These are phyloP conservation scores for Cutaneotrichosporon cavernicola DNA, from an alignment of 1,284 basidiomycete species.

Conservation along the genomic window DNA sequence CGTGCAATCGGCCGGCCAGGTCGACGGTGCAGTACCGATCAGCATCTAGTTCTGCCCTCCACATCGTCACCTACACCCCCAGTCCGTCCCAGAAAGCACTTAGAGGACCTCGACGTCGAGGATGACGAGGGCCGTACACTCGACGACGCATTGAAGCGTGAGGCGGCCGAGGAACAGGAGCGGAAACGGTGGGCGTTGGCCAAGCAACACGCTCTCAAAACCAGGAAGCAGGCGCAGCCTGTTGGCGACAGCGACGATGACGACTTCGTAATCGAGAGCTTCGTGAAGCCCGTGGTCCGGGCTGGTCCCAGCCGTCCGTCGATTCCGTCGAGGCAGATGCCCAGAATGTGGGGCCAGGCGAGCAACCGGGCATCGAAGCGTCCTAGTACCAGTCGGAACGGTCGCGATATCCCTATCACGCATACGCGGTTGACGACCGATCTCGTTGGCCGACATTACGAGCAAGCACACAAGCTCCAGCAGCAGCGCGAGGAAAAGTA, in stretches of 20 bases:
- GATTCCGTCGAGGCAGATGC: too few species aligned
- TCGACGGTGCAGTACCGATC: neutral
- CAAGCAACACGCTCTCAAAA: constrained; percentile 8
- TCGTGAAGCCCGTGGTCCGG: too few species aligned
- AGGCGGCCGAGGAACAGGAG: constrained; percentile 5
- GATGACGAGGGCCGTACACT: constrained; percentile 15
- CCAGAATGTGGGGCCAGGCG: too few species aligned
- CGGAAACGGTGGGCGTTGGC: neutral
- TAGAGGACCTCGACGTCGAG: constrained; percentile 21
- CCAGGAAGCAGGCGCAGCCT: neutral
- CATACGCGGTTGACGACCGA: neutral
- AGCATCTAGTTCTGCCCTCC: neutral
- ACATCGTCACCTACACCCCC: constrained; percentile 26
- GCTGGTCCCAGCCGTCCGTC: too few species aligned
- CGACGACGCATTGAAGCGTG: neutral
- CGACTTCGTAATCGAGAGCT: neutral
- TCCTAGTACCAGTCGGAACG: too few species aligned
- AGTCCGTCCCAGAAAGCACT: neutral
- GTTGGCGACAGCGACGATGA: constrained; percentile 15
- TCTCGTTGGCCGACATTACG: neutral
- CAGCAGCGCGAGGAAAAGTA: constrained; percentile 35
- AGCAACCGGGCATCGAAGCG: too few species aligned
- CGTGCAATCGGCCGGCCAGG: neutral
- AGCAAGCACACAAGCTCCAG: constrained; percentile 10
- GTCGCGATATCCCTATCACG: neutral